Evolutionary conservation across 108 stramenopile genomes (phyloP), one percentile per base, ranked within the genome.

Genomic region (Parmales sp.): DNA sequence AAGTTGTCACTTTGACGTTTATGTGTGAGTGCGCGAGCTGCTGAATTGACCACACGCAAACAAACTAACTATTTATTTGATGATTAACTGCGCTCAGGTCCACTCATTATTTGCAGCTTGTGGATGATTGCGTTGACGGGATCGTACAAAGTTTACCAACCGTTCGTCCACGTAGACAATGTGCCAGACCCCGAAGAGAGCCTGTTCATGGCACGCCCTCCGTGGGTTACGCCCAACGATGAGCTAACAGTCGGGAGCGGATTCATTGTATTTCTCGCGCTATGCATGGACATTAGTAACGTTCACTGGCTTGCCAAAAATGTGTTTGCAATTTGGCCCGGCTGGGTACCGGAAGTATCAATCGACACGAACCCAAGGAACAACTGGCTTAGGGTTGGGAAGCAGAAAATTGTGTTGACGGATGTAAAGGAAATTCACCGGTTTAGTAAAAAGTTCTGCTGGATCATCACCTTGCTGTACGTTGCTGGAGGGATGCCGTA

Each of bases 371-470:
- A 60, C 54, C 54, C 54, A 16, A 11, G 54, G 11, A 60, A 60
- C 31, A 60, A 60, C 31, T 60, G 54, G 54, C 54, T 60, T 5
- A 60, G 54, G 54, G 54, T 60, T 28, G 54, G 54, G 20, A 60
- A 60, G 54, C 29, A 60, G 54, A 60, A 60, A 34, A 34, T 60
- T 16, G 36, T 60, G 31, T 16, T 60, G 54, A 60, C 54, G 2
- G 54, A 60, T 20, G 31, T 60, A 9, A 28, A 60, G 31, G 54
- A 60, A 34, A 60, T 60, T 20, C 54, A 60, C 54, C 26, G 54
- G n/a, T 60, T 60, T 16, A 26, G 26, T 5, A 60, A 60, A 34
- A 11, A 20, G n/a, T 60, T 60, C 28, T 60, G 54, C 54, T 20
- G 20, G 54, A 34, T 34, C 31, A 34, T 60, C 7, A 60, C 54